phyloP scores from a whole-genome alignment of 805 yeast genomes.

The Metschnikowia proteae region DNA sequence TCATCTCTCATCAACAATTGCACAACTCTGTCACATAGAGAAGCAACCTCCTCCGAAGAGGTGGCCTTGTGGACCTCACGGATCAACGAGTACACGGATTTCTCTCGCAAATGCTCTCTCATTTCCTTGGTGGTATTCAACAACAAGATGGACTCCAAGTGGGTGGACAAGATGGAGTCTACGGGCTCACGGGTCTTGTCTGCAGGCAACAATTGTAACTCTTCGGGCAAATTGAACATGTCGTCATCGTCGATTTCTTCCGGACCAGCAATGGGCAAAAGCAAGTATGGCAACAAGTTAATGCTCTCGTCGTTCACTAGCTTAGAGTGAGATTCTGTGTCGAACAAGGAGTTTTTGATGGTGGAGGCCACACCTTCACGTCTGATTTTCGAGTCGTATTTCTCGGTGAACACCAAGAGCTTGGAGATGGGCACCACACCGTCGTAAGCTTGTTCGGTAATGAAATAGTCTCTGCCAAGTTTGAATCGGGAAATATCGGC shows the following conservation, averaged over 20 bases:
- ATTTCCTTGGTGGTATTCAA: constrained; percentile 71
- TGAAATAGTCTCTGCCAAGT: constrained; percentile 73
- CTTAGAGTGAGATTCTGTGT: constrained; percentile 59
- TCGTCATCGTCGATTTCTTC: constrained; percentile 79
- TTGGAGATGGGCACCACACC: constrained; percentile 76
- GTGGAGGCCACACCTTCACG: constrained; percentile 93
- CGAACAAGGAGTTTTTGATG: constrained; percentile 84
- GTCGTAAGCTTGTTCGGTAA: constrained; percentile 69
- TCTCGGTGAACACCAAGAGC: constrained; percentile 76
- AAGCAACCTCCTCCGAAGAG: constrained; percentile 47
- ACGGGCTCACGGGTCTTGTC: constrained; percentile 77
- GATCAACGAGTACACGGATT: constrained; percentile 78
- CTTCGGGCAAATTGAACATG: constrained; percentile 82
- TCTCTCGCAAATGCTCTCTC: constrained; percentile 74
- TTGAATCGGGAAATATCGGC: constrained; percentile 82
- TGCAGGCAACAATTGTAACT: constrained; percentile 71
- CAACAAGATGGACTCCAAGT: constrained; percentile 74
- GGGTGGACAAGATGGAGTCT: constrained; percentile 59
- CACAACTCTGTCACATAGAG: constrained; percentile 77
- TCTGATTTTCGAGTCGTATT: constrained; percentile 71
- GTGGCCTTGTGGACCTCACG: constrained; percentile 74
- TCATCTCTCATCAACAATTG: constrained; percentile 94
- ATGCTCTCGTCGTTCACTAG: constrained; percentile 59
- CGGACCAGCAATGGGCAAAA: constrained; percentile 78
- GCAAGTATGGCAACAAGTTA: constrained; percentile 74